Conservation (phyloP, 2,329 filamentous ascomycete species). For the Fusarium agapanthi region DNA sequence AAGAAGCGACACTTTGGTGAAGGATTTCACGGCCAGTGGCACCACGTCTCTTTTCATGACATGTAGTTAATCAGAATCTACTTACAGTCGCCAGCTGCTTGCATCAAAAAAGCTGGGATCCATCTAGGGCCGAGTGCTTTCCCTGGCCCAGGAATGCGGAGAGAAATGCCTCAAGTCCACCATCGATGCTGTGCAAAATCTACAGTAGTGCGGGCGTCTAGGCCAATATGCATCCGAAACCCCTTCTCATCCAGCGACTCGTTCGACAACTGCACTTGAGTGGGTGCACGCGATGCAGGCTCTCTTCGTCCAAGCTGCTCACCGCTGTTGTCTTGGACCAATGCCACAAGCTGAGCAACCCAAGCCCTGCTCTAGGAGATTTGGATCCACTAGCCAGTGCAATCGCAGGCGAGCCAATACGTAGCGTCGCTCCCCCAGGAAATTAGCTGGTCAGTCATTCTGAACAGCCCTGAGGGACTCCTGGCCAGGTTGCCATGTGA, state of each 20-base stretch:
- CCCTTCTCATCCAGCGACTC: slow-evolving; percentile 38
- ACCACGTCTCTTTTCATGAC: not conserved
- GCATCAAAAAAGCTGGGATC: not conserved
- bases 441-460: slow-evolving; percentile 38
- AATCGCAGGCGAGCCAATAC: slow-evolving; percentile 30
- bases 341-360: slow-evolving; percentile 30
- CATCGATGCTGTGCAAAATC: slow-evolving; percentile 23
- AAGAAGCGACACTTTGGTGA: not conserved
- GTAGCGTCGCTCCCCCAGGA: slow-evolving; percentile 37
- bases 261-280: slow-evolving; percentile 32
- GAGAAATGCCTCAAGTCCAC: slow-evolving; percentile 49
- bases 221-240: slow-evolving; percentile 22
- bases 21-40: not conserved
- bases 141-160: slow-evolving; percentile 38
- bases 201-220: slow-evolving; percentile 4
- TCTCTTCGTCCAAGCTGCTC: slow-evolving; percentile 24
- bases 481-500: slow-evolving; percentile 37
- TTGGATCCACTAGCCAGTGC: slow-evolving; percentile 35
- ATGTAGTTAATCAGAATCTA: not conserved
- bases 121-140: slow-evolving; percentile 6
- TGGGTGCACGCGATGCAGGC: slow-evolving; percentile 30
- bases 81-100: not conserved
- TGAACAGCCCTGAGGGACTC: slow-evolving; percentile 19
- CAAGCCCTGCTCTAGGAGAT: slow-evolving; percentile 38
- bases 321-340: slow-evolving; percentile 38